Evolutionary conservation across 2,329 filamentous ascomycete species (phyloP).

Genomic region (Thielaviopsis cerberus): DNA sequence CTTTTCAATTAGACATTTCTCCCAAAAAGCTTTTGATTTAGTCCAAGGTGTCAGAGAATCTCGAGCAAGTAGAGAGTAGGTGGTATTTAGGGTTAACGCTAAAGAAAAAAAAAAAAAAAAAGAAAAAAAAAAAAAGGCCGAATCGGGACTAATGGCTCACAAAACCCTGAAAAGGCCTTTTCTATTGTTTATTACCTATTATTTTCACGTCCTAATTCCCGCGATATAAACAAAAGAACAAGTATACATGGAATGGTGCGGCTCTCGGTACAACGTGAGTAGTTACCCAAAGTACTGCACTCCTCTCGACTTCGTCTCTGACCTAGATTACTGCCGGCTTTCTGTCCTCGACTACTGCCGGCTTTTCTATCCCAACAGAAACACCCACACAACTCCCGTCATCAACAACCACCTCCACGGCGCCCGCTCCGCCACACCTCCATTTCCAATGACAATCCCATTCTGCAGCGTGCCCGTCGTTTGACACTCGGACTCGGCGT

Average conservation of each 20-base stretch:
- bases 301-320: background rate
- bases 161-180: background rate
- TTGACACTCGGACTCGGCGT: slow-evolving; percentile 24
- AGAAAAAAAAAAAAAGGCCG: background rate
- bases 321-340: too few species aligned
- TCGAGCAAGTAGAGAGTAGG: too few species aligned
- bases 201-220: background rate
- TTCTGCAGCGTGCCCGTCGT: slow-evolving; percentile 13
- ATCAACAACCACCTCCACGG: background rate
- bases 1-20: too few species aligned
- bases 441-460: slow-evolving; percentile 12
- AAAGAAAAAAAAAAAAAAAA: too few species aligned
- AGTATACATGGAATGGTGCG: background rate
- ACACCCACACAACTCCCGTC: background rate
- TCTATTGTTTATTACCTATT: background rate
- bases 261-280: background rate
- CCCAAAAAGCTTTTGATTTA: too few species aligned
- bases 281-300: background rate
- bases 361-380: background rate
- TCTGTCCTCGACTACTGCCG: background rate
- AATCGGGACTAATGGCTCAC: background rate
- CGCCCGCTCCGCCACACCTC: background rate
- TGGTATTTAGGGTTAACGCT: too few species aligned
- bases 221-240: background rate
- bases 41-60: too few species aligned